Percentiles rank a stretch among this genome's conserved stretches.
These are phyloP conservation scores for Candida morakotiae DNA, from an alignment of 805 yeast genomes.

Conservation along the genomic window DNA sequence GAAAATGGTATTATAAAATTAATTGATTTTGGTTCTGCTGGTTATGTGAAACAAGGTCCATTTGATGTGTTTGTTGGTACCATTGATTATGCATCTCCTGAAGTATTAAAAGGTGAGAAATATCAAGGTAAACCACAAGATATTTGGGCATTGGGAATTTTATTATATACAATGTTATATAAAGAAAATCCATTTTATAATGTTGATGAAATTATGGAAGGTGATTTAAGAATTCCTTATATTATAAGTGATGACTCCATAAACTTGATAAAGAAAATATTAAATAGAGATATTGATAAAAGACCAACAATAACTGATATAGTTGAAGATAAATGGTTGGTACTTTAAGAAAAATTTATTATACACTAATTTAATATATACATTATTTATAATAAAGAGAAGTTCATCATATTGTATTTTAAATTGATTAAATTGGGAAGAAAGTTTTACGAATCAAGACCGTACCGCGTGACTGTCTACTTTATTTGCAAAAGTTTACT, in stretches of 20 bases:
- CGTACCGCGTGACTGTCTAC: too few relatives aligned
- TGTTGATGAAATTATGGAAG: conserved; percentile 93
- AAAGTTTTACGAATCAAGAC: too few relatives aligned
- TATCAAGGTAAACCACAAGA: conserved; percentile 95
- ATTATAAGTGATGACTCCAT: conserved; percentile 60
- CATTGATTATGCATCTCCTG: conserved; percentile 96
- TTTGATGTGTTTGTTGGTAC: conserved; percentile 98
- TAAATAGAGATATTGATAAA: conserved; percentile 59
- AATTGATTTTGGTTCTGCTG: conserved; percentile 95
- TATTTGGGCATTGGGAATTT: conserved; percentile 93
- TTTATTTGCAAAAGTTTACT: too few relatives aligned
- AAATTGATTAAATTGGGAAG: too few relatives aligned
- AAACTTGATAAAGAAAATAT: conserved; percentile 56
- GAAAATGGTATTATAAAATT: conserved; percentile 74
- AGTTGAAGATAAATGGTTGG: conserved; percentile 64
- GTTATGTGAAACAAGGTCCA: conserved; percentile 85
- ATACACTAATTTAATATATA: too few relatives aligned
- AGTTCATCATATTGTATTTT: too few relatives aligned
- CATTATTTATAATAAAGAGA: too few relatives aligned
- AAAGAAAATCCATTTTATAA: conserved; percentile 95
- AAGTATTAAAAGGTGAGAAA: conserved; percentile 81
- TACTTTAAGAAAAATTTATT: too few relatives aligned
- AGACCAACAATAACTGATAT: conserved; percentile 77
- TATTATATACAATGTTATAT: conserved; percentile 83
- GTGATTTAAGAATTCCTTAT: conserved; percentile 69